Conservation (phyloP, 2,329 filamentous ascomycete species). For the Pestalotiopsis fici region DNA sequence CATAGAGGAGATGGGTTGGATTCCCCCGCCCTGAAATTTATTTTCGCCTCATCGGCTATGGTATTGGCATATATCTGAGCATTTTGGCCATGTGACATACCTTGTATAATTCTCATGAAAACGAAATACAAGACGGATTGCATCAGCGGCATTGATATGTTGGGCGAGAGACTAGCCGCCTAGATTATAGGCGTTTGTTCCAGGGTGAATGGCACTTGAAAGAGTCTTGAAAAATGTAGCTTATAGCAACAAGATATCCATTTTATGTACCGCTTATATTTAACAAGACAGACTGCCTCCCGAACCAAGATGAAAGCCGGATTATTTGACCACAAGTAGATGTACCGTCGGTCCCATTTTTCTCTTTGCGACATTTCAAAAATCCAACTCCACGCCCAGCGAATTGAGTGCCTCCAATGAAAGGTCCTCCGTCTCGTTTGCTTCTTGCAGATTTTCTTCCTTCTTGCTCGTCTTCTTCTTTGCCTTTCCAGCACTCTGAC, state of each 20-base stretch:
- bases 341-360: neutral
- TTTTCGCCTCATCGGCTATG: neutral
- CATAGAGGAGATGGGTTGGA: slow-evolving; percentile 24
- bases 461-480: neutral
- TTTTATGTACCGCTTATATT: neutral
- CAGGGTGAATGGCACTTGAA: no score
- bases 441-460: neutral
- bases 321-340: neutral
- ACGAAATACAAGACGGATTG: no score
- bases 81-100: neutral
- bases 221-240: no score
- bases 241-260: no score
- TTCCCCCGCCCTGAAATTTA: slow-evolving; percentile 23
- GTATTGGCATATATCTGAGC: neutral
- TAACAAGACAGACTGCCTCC: neutral
- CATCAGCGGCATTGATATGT: no score
- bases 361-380: neutral
- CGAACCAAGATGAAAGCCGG: neutral
- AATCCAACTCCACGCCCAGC: neutral
- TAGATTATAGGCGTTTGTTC: no score
- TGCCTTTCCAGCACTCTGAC: neutral
- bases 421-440: neutral
- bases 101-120: no score
- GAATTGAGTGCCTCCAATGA: neutral
- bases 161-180: no score